phyloP scores from a whole-genome alignment of 257 asterid species.

The Nicotiana knightiana region DNA sequence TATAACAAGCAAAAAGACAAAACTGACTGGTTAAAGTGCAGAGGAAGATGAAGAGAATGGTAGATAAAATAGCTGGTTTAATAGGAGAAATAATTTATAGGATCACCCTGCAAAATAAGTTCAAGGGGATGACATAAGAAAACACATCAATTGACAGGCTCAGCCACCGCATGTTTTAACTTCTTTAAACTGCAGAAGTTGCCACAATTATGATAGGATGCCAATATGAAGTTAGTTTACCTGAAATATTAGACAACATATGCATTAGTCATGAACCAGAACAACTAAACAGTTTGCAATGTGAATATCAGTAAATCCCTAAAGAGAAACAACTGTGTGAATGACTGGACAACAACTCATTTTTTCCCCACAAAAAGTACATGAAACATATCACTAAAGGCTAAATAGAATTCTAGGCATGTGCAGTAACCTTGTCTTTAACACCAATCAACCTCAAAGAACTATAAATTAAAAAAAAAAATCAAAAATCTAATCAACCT shows the following conservation, averaged over 20 bases:
- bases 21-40: constrained; percentile 63
- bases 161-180: constrained; percentile 54
- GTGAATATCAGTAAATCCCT: neutral
- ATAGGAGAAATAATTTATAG: constrained; percentile 36
- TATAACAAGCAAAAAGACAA: constrained; percentile 37
- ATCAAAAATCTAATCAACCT: neutral
- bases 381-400: neutral
- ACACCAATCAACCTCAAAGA: neutral
- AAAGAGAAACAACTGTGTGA: neutral
- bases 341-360: neutral
- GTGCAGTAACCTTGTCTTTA: neutral
- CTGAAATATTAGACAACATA: neutral
- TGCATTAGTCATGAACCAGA: neutral
- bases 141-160: constrained; percentile 51
- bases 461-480: too few relatives aligned
- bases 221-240: neutral
- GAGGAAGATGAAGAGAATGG: constrained; percentile 1
- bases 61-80: constrained; percentile 11
- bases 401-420: neutral
- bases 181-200: neutral
- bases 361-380: neutral
- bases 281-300: neutral
- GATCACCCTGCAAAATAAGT: constrained; percentile 73
- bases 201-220: neutral
- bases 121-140: constrained; percentile 50